Evolutionary conservation across 1,284 basidiomycete genomes (phyloP).

Genomic region (Trichosporon faecale): DNA sequence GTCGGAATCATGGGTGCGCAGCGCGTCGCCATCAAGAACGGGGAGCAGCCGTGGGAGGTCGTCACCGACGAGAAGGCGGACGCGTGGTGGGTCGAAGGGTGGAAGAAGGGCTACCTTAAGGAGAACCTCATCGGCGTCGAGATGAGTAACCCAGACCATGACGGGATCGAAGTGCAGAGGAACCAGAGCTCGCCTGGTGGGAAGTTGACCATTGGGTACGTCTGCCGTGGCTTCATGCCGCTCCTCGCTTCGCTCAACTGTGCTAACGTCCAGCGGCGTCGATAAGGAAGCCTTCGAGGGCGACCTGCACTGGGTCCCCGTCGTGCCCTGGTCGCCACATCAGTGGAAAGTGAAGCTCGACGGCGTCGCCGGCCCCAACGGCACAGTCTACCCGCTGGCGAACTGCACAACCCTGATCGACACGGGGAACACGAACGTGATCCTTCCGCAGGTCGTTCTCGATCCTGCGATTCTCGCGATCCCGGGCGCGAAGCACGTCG

Average conservation of each 20-base stretch:
- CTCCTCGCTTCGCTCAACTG: no score
- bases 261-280: background rate
- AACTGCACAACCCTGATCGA: background rate
- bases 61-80: background rate
- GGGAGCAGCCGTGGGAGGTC: background rate
- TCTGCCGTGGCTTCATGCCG: background rate
- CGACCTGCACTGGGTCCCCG: background rate
- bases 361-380: background rate
- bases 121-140: background rate
- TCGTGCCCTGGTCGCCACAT: background rate
- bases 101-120: background rate
- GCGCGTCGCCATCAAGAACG: background rate
- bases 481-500: background rate
- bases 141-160: background rate
- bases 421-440: background rate
- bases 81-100: background rate
- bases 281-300: background rate
- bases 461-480: background rate
- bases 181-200: background rate
- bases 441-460: background rate
- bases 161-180: background rate
- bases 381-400: background rate
- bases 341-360: background rate
- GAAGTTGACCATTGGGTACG: background rate
- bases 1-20: background rate